phyloP scores from a whole-genome alignment of 148 eudicot species.

The Rhododendron mucronatum region DNA sequence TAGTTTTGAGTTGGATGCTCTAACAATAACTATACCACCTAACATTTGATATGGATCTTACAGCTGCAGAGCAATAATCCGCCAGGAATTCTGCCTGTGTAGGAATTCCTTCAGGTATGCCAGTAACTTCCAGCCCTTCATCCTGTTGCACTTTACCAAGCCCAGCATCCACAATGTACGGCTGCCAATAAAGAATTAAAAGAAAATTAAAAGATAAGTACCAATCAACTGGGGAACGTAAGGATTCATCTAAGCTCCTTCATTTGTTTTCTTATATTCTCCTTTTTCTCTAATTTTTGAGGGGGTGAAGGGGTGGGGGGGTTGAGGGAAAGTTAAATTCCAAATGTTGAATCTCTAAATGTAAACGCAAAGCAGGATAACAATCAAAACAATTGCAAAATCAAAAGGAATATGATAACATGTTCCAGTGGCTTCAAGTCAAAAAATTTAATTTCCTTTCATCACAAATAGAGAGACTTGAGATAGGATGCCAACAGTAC shows the following conservation, averaged over 20 bases:
- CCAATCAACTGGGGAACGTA: background rate
- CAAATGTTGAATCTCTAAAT: too few relatives aligned
- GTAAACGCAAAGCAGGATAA: background rate
- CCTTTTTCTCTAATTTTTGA: background rate
- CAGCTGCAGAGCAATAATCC: slow-evolving; percentile 78
- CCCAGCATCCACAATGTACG: slow-evolving; percentile 50
- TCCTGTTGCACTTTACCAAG: slow-evolving; percentile 43
- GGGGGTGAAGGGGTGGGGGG: background rate
- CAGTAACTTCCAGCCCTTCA: slow-evolving; percentile 60
- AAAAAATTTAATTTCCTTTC: background rate
- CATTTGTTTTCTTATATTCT: background rate
- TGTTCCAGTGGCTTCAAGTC: background rate
- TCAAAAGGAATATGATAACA: background rate
- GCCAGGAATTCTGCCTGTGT: slow-evolving; percentile 71
- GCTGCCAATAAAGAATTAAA: slow-evolving; percentile 37
- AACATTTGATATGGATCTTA: slow-evolving; percentile 32
- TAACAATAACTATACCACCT: background rate
- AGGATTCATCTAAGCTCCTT: background rate
- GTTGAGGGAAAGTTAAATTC: background rate
- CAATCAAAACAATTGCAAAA: background rate
- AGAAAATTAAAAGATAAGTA: slow-evolving; percentile 5
- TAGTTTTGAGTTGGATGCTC: too few relatives aligned
- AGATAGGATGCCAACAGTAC: slow-evolving; percentile 35
- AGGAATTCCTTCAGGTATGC: slow-evolving; percentile 82
- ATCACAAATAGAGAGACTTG: background rate